Conservation (phyloP, 2,329 filamentous ascomycete genomes). For the Diaporthe ampelina region DNA sequence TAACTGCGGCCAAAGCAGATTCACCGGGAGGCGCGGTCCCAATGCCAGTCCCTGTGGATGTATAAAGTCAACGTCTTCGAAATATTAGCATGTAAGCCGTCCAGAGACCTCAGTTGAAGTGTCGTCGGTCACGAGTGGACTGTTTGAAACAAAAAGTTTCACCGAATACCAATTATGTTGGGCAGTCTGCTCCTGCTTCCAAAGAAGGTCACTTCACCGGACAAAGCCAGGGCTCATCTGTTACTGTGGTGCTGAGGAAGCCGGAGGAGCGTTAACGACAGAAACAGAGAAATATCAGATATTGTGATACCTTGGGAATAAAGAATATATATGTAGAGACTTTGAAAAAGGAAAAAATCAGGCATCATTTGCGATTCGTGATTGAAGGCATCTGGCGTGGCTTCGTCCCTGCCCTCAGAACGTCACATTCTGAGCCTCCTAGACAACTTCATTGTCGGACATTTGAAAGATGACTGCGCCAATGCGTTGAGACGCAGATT, state of each 20-base stretch:
- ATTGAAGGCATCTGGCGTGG: too few species aligned
- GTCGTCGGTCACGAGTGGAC: too few species aligned
- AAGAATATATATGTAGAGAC: not conserved
- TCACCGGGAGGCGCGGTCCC: conserved; percentile 84
- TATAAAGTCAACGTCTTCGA: not conserved
- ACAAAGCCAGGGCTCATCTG: not conserved
- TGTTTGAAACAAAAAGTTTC: too few species aligned
- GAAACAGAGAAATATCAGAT: too few species aligned
- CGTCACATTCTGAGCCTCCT: not conserved
- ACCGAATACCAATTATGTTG: not conserved
- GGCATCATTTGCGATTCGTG: too few species aligned
- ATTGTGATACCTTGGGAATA: too few species aligned
- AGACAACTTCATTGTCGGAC: not conserved
- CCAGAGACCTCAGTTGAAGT: not conserved
- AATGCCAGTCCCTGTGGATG: conserved; percentile 57
- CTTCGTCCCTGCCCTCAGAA: too few species aligned
- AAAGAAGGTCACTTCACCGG: too few species aligned
- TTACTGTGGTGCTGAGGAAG: not conserved
- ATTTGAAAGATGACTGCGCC: not conserved
- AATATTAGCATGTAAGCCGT: not conserved
- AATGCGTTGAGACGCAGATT: not conserved
- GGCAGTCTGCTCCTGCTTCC: too few species aligned
- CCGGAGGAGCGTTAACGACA: too few species aligned
- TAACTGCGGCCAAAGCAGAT: conserved; percentile 79
- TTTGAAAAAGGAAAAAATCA: too few species aligned